Evolutionary conservation across 2,329 filamentous ascomycete species (phyloP), one percentile per base, ranked within the genome.

Genomic region (Colletotrichum sp.): DNA sequence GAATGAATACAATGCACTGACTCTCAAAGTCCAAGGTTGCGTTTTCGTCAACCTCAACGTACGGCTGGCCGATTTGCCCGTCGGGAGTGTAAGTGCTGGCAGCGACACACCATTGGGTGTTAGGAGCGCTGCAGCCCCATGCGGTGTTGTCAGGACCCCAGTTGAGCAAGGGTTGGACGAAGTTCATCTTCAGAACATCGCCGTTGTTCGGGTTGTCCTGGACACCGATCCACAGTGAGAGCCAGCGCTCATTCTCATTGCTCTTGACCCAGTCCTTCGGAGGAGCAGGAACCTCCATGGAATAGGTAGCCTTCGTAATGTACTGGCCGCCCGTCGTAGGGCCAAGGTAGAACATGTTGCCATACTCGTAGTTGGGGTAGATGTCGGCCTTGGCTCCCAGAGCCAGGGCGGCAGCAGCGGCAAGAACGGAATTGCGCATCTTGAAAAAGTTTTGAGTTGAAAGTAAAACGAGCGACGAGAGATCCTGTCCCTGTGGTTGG

Each of bases 291-390:
- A 72, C 69, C 34, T 72, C 69, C 69, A 82, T 77, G 13, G 32
- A 72, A 56, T 78, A 79, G 7, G 30, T 76, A 52, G 81, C 38
- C 26, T 75, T 76, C 5, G 79, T 76, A 52, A 72, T 62, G 55
- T 72, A 72, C 28, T 72, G 69, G 12, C 69, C 62, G n/a, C 69
- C 69, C 26, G 62, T 72, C 9, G 55, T 67, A 12, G 69, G 69
- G 12, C 69, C 62, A n/a, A 72, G 69, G 3, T 67, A 72, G 69
- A 72, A 72, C 69, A 72, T 72, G 55, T 72, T 67, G 26, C 69
- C 69, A 52, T 67, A 72, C 61, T 71, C 69, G 52, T 59, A 68
- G 55, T 72, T 67, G 18, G 52, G 62, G 55, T 72, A 61, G 36
- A 67, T 61, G 36, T 72, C 69, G n/a, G 69, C 69, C 7, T 36